Base-by-base conservation (phyloP, 2,329 filamentous ascomycete genomes). In the Zymoseptoria brevis region DNA sequence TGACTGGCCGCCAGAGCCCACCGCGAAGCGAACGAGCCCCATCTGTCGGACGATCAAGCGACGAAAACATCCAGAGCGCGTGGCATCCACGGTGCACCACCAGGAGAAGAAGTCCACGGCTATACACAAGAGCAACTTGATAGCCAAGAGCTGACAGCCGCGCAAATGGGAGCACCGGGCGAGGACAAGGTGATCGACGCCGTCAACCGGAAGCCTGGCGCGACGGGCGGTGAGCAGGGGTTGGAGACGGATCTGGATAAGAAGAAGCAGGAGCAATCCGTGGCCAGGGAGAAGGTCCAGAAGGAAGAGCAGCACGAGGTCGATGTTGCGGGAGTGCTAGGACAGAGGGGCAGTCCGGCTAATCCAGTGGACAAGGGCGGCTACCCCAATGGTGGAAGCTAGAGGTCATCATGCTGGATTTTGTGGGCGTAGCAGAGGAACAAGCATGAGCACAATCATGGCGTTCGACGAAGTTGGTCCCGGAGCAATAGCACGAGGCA, bases 221-320 rank as follows among this genome's bases (percentile, higher is more conserved):
- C 71, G 19, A 66, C 66, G 22, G 71, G 71, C 3, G 62, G 60
- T 8, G 73, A 77, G 69, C 69, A 66, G 5, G 77, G 76, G 50
- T 59, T 80, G 56, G 77, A 75, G 60, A 71, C 63, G 6, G 77
- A 79, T 71, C 64, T 80, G 65, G 78, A 80, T 9, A 70, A 76
- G 69, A 80, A 80, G 71, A 80, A 80, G 69, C 75, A 72, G 2
- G 78, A 80, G 71, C 78, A 80, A 66, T 71, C 74, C 8, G 73
- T 72, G 16, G 66, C 71, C 22, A 66, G 78, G 50, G 74, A 77
- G 56, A 71, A 69, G 19, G 69, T 76, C 35, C 71, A 79, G 67
- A 65, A 72, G 60, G 61, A 75, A 63, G 74, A 75, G 66, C 57
- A 68, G 58, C 60, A 73, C 49, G 64, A 72, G 19, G 69, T 73